Base-by-base conservation (phyloP, 164 flowering plant species). In the Magnolia kwangsiensis region DNA sequence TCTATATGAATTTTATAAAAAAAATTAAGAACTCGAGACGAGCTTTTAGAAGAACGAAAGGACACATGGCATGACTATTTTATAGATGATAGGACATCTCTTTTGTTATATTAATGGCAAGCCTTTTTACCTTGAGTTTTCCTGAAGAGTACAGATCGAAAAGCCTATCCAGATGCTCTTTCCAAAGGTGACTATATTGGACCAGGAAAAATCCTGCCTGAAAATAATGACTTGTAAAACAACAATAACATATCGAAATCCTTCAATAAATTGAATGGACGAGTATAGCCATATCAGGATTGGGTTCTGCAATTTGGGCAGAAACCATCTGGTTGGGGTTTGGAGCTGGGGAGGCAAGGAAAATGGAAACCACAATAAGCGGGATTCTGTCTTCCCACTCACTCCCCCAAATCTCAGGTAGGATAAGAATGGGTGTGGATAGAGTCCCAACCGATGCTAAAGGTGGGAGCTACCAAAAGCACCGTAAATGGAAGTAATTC, bases 151-250 rank as follows among this genome's bases (percentile, higher is more conserved):
- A 92, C 69, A 91, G 90, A 71, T 88, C 75, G 76, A 88, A 84
- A 51, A 93, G 88, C 78, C 71, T 89, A 75, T 91, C 92, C 78
- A 96, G 79, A 82, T 93, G 96, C 51, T 90, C 78, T 82, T 88
- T 91, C 97, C 97, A 96, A 0, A 93, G 78, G 76, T 89, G 91
- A 78, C 81, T 79, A 83, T 96, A 90, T 79, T 93, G 98, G 49
- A 89, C 82, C 61, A 96, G 88, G 85, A 92, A 96, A 85, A 96
- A 96, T 2, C 99, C 99, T 80, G 88, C 88, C 99, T 96, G 91
- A 51, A 78, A 31, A 81, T 11, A 78, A 75, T 4, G 18, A 75
- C 45, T 37, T 37, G 45, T 37, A 37, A 37, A 37, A 37, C 45
- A 37, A 5, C 7, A 5, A 51, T 58, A 75, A 19, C n/a, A 37